A percentile compares a stretch with the other conserved stretches of the same genome.
Evolutionary conservation across 176 grass and related monocot genomes (phyloP).

Genomic region (Carex kokanica): DNA sequence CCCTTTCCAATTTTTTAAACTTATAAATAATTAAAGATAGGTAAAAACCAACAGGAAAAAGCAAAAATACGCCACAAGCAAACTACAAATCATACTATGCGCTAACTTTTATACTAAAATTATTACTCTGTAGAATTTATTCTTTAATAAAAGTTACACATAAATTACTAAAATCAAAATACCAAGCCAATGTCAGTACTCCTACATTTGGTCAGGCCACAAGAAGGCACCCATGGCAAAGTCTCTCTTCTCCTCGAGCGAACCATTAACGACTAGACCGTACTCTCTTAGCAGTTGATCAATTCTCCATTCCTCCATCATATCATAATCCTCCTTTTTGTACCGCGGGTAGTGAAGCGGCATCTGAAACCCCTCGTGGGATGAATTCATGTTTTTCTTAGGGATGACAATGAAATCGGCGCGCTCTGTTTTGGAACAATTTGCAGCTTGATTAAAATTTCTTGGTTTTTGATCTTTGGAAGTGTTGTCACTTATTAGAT

Average conservation of each 20-base stretch:
- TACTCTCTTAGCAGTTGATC: constrained; percentile 48
- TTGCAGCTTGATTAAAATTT: background rate
- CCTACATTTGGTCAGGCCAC: constrained; percentile 47
- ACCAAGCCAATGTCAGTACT: background rate
- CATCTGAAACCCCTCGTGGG: constrained; percentile 29
- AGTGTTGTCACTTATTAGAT: background rate
- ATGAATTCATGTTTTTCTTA: background rate
- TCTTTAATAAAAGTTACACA: background rate
- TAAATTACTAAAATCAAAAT: background rate
- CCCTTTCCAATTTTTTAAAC: background rate
- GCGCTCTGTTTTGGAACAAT: background rate
- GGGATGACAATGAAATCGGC: background rate
- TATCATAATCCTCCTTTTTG: constrained; percentile 30
- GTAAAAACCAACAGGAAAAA: background rate
- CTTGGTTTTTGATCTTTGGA: background rate
- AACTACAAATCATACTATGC: background rate
- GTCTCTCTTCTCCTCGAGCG: constrained; percentile 47
- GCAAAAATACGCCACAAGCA: background rate
- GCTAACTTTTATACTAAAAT: background rate
- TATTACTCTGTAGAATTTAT: background rate
- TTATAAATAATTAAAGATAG: background rate
- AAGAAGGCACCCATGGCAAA: constrained; percentile 83
- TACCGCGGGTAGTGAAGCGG: constrained; percentile 44
- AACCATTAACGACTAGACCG: constrained; percentile 48
- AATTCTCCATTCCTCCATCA: constrained; percentile 37